These are phyloP conservation scores for Colletotrichum siamense DNA, from an alignment of 2,329 filamentous ascomycete species.

Conservation along the genomic window DNA sequence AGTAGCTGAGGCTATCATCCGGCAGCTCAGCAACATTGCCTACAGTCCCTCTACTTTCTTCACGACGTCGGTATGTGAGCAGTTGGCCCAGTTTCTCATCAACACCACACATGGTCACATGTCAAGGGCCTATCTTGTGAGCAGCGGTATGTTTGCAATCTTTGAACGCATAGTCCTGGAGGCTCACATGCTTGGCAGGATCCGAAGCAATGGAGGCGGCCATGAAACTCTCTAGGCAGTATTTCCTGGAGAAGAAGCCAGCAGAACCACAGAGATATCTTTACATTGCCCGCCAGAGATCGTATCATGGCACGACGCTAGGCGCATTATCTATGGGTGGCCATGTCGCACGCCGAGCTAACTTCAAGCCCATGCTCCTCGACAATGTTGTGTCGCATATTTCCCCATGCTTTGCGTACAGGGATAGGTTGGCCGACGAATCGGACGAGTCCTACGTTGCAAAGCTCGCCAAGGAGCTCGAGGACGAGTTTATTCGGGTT, in stretches of 20 bases:
- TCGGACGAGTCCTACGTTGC: slow-evolving; percentile 64
- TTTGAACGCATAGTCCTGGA: neutral
- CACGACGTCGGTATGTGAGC: slow-evolving; percentile 43
- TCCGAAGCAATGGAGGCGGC: slow-evolving; percentile 58
- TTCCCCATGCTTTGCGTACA: slow-evolving; percentile 71
- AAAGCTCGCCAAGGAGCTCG: slow-evolving; percentile 68
- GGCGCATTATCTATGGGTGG: slow-evolving; percentile 71
- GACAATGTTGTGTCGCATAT: slow-evolving; percentile 61
- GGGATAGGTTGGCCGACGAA: slow-evolving; percentile 56
- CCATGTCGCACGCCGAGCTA: slow-evolving; percentile 62
- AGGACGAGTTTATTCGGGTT: slow-evolving; percentile 67
- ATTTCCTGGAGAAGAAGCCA: slow-evolving; percentile 44
- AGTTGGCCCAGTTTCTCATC: slow-evolving; percentile 41
- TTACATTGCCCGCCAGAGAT: slow-evolving; percentile 72
- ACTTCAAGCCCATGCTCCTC: slow-evolving; percentile 68
- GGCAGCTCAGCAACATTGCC: slow-evolving; percentile 29
- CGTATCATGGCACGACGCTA: slow-evolving; percentile 76
- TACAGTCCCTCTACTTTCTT: slow-evolving; percentile 48
- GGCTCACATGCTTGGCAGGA: slow-evolving; percentile 38
- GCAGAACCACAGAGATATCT: slow-evolving; percentile 61
- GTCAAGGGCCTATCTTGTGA: slow-evolving; percentile 42
- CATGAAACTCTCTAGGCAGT: slow-evolving; percentile 55
- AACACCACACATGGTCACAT: slow-evolving; percentile 41
- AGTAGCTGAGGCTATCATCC: slow-evolving; percentile 31
- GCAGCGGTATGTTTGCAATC: slow-evolving; percentile 34